Evolutionary conservation across 1,284 basidiomycete species (phyloP).

Genomic region (Ganoderma multipileum): DNA sequence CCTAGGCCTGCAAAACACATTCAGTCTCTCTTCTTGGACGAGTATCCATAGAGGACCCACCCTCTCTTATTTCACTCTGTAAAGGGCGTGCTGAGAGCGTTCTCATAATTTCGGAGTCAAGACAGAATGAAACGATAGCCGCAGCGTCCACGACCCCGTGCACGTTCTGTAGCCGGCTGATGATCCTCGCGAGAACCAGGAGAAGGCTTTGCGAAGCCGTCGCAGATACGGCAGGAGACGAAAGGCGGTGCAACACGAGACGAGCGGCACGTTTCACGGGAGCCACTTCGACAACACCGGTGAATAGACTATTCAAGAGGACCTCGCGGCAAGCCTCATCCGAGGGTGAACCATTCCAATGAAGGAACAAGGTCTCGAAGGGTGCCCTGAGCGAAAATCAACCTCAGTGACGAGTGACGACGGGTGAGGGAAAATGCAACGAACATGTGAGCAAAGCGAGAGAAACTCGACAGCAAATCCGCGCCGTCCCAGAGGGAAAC

Average conservation of each 20-base stretch:
- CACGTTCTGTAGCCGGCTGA: conserved; percentile 1
- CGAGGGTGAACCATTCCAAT: conserved; percentile 40
- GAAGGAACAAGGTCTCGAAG: conserved; percentile 55
- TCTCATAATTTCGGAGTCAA: conserved; percentile 25
- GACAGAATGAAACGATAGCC: conserved; percentile 14
- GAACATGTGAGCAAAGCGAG: conserved; percentile 16
- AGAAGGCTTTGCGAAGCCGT: conserved; percentile 18
- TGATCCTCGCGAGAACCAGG: conserved; percentile 23
- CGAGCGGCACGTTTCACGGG: conserved; percentile 45
- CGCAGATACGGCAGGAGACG: conserved; percentile 5
- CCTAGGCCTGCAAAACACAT: conserved; percentile 38
- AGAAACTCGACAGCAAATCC: not conserved
- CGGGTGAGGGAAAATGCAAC: not conserved
- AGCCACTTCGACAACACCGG: conserved; percentile 31
- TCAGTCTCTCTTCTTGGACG: not conserved
- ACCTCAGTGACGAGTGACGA: not conserved
- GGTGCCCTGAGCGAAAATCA: conserved; percentile 40
- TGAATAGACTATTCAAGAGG: conserved; percentile 43
- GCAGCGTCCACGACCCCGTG: not conserved
- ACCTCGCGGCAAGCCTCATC: conserved; percentile 32
- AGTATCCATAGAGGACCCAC: conserved; percentile 33
- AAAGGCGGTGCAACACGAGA: conserved; percentile 49
- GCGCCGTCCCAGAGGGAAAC: conserved; percentile 49
- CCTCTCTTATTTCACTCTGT: conserved; percentile 37
- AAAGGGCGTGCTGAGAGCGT: conserved; percentile 28